Percentiles rank a stretch among this genome's conserved stretches.
Evolutionary conservation across 2,329 filamentous ascomycete genomes (phyloP).

Genomic region (Dactylellina parvicollis): DNA sequence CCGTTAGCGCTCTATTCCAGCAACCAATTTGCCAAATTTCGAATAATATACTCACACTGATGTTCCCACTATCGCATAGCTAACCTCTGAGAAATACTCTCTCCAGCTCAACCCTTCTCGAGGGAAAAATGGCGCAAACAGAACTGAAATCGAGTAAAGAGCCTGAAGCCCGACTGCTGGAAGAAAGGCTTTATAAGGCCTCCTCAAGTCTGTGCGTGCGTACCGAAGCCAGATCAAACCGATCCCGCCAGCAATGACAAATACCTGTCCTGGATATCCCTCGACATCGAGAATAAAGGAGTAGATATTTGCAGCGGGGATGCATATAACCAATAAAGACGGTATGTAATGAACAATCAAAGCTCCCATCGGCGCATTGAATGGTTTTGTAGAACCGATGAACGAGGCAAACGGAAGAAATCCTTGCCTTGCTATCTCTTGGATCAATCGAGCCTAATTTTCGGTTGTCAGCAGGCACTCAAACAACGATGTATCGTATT

Average conservation of each 20-base stretch:
- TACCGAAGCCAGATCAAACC: constrained; percentile 71
- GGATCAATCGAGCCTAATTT: constrained; percentile 59
- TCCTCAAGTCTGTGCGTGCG: constrained; percentile 60
- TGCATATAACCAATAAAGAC: constrained; percentile 72
- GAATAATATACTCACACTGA: too few relatives aligned
- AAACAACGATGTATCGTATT: background rate
- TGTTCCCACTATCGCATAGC: constrained; percentile 22
- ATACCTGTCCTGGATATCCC: constrained; percentile 40
- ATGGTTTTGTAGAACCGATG: constrained; percentile 73
- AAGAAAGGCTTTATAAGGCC: constrained; percentile 65
- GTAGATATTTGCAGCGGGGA: constrained; percentile 74
- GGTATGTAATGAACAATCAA: constrained; percentile 76
- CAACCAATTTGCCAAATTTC: too few relatives aligned
- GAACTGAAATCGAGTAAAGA: constrained; percentile 26
- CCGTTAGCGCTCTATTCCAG: too few relatives aligned
- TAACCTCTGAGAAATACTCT: constrained; percentile 46
- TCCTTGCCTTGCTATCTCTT: constrained; percentile 75
- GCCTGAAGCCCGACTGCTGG: constrained; percentile 62
- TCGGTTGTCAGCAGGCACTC: too few relatives aligned
- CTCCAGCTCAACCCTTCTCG: constrained; percentile 25
- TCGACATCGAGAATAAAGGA: constrained; percentile 78
- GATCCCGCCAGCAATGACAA: constrained; percentile 35
- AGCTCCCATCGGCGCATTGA: constrained; percentile 73
- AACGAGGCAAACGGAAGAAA: constrained; percentile 72
- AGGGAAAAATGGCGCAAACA: constrained; percentile 34